Conservation (phyloP, 2,329 filamentous ascomycete genomes). For the Teratosphaeria viscida region DNA sequence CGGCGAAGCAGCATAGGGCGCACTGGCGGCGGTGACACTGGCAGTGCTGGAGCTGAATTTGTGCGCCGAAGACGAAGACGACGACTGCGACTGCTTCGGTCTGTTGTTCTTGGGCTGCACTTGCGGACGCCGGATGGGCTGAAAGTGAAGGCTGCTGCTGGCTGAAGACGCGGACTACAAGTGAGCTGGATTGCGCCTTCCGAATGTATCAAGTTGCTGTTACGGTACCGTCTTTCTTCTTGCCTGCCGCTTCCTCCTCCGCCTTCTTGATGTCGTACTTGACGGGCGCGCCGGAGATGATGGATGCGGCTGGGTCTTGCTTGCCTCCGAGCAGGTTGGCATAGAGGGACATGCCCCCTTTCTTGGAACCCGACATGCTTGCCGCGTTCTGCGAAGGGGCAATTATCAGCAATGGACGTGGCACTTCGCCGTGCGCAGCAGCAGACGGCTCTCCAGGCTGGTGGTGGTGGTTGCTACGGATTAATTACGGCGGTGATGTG, state of each 20-base stretch:
- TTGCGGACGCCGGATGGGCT: constrained; percentile 72
- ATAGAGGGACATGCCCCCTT: constrained; percentile 40
- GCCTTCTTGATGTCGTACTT: constrained; percentile 55
- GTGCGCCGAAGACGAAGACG: constrained; percentile 15
- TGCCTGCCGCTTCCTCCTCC: constrained; percentile 36
- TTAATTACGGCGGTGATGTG: background rate
- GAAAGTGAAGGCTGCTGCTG: constrained; percentile 59
- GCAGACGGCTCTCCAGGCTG: background rate
- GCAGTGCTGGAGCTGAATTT: constrained; percentile 17
- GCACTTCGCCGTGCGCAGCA: background rate
- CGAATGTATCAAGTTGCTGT: constrained; percentile 16
- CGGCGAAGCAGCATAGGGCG: constrained; percentile 17
- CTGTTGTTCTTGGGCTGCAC: constrained; percentile 50
- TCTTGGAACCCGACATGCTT: constrained; percentile 17
- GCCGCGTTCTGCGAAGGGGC: background rate
- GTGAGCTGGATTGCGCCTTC: constrained; percentile 37
- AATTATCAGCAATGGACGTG: background rate
- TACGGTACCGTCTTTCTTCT: constrained; percentile 54
- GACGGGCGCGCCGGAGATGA: constrained; percentile 68
- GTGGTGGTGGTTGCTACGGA: background rate
- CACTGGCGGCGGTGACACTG: constrained; percentile 12
- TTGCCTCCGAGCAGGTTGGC: constrained; percentile 66
- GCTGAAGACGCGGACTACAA: constrained; percentile 32
- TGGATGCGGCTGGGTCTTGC: constrained; percentile 36
- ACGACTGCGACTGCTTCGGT: constrained; percentile 35